Percentiles rank a stretch among this genome's conserved stretches.
phyloP scores from a whole-genome alignment of 768 basidiomycete genomes.

The Suillus subalutaceus region DNA sequence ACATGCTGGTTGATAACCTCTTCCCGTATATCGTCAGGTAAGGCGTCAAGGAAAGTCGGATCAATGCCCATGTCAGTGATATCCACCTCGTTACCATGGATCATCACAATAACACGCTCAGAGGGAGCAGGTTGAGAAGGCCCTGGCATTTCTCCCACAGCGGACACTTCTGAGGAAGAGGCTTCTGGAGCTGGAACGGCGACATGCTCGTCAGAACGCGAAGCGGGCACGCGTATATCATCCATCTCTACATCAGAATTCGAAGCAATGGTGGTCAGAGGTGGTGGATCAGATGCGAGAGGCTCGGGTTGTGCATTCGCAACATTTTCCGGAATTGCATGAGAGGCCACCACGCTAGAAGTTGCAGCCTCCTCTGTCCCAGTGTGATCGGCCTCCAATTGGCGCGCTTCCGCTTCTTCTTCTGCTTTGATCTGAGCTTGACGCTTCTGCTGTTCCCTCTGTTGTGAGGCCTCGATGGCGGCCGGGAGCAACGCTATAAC shows the following conservation, averaged over 20 bases:
- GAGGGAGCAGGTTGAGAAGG: constrained; percentile 38
- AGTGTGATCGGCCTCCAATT: constrained; percentile 39
- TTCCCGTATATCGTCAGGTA: constrained; percentile 98
- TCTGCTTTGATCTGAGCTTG: constrained; percentile 60
- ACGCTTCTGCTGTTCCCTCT: constrained; percentile 38
- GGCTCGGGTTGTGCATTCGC: constrained; percentile 14
- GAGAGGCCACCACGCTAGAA: background rate
- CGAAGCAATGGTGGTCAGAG: constrained; percentile 34
- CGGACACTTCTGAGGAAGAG: constrained; percentile 19
- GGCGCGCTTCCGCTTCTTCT: constrained; percentile 46
- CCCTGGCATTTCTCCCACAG: constrained; percentile 23
- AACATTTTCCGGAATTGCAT: constrained; percentile 1
- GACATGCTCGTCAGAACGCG: constrained; percentile 22
- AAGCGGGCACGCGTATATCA: constrained; percentile 36
- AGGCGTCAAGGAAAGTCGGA: constrained; percentile 94
- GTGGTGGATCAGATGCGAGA: constrained; percentile 11
- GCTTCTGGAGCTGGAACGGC: constrained; percentile 24
- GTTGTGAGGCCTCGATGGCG: constrained; percentile 66
- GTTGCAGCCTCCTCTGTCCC: constrained; percentile 37
- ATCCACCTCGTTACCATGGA: constrained; percentile 91
- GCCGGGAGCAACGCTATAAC: constrained; percentile 77
- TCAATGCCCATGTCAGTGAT: constrained; percentile 99
- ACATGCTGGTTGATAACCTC: constrained; percentile 98
- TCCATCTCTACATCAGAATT: constrained; percentile 53
- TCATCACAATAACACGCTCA: constrained; percentile 82